A percentile compares a stretch with the other conserved stretches of the same genome.
Evolutionary conservation across 2,329 filamentous ascomycete genomes (phyloP).

Genomic region (Ceratocystis albifundus): DNA sequence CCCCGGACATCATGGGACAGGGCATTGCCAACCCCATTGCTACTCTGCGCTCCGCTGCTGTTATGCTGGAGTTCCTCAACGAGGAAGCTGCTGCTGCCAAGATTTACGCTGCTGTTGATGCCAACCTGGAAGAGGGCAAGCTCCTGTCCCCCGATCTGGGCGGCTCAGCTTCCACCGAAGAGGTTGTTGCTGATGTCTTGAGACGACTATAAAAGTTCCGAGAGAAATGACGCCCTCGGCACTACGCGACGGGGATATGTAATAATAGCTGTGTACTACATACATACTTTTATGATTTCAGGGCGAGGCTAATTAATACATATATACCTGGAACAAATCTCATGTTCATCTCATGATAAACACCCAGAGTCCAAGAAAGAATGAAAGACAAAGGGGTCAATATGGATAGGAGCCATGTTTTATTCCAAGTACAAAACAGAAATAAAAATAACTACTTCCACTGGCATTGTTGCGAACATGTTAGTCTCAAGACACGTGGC

Average conservation of each 20-base stretch:
- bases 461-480: not conserved
- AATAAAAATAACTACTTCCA: not conserved
- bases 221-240: no score
- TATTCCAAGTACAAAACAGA: not conserved
- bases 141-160: constrained; percentile 82
- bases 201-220: constrained; percentile 52
- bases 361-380: not conserved
- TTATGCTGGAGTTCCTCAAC: constrained; percentile 94
- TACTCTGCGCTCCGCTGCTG: constrained; percentile 75
- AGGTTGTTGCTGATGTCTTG: constrained; percentile 80
- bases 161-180: constrained; percentile 69
- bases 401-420: not conserved
- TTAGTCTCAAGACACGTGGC: constrained; percentile 4
- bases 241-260: not conserved
- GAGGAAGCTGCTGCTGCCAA: constrained; percentile 74
- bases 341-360: not conserved
- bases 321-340: not conserved
- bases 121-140: constrained; percentile 70
- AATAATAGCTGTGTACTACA: constrained; percentile 11
- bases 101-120: constrained; percentile 89
- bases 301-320: not conserved
- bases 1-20: constrained; percentile 88
- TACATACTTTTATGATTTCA: not conserved
- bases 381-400: not conserved
- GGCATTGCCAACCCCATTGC: constrained; percentile 94